Evolutionary conservation across 805 yeast species (phyloP).

Genomic region (Pichia heedii): DNA sequence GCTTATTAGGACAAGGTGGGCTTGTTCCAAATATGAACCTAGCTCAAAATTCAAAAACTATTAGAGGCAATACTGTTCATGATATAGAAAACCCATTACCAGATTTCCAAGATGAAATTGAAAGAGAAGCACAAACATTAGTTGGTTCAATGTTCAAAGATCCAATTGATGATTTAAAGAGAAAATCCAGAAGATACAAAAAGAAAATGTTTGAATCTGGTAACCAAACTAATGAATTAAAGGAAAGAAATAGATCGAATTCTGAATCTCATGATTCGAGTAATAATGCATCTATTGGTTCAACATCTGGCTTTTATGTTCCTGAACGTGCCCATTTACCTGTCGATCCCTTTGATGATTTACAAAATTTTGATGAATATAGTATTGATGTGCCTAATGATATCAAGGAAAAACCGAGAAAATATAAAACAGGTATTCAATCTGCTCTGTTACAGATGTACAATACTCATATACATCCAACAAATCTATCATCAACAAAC

Average conservation of each 20-base stretch:
- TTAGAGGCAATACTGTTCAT: neutral
- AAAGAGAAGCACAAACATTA: slow-evolving; percentile 46
- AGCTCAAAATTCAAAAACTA: neutral
- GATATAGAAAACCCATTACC: slow-evolving; percentile 15
- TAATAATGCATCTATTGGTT: neutral
- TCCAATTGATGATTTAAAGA: slow-evolving; percentile 19
- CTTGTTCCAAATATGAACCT: slow-evolving; percentile 7
- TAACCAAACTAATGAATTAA: neutral
- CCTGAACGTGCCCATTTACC: slow-evolving; percentile 8
- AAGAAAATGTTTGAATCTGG: neutral
- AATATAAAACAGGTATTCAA: slow-evolving; percentile 78
- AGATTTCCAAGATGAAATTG: slow-evolving; percentile 29
- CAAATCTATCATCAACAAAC: neutral
- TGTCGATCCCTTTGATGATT: slow-evolving; percentile 18
- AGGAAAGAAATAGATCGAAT: neutral
- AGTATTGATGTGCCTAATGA: slow-evolving; percentile 46
- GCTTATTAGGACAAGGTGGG: slow-evolving; percentile 11
- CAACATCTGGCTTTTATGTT: slow-evolving; percentile 3
- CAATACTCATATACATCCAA: slow-evolving; percentile 31
- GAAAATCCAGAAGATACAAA: neutral
- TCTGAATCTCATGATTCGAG: neutral
- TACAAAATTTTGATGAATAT: slow-evolving; percentile 17
- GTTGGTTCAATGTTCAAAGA: slow-evolving; percentile 23
- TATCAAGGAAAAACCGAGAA: slow-evolving; percentile 31
- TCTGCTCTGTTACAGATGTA: slow-evolving; percentile 70